A percentile compares a stretch with the other conserved stretches of the same genome.
Evolutionary conservation across 2,329 filamentous ascomycete genomes (phyloP).

Genomic region (Aphanoascus verrucosus): DNA sequence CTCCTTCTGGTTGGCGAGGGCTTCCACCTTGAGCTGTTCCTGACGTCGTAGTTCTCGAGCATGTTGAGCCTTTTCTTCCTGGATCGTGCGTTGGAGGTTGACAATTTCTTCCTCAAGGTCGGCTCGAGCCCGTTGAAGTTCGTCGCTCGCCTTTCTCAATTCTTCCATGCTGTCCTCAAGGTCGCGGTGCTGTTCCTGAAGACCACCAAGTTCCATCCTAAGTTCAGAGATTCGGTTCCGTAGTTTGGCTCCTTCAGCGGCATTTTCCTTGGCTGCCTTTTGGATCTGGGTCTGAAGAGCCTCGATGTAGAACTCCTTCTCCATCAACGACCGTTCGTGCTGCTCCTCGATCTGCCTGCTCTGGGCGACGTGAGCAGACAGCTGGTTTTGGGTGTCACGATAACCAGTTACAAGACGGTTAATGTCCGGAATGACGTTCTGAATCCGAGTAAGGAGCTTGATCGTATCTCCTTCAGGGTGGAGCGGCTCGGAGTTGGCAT

Average conservation of each 20-base stretch:
- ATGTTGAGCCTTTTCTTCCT: constrained; percentile 29
- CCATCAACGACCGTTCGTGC: constrained; percentile 42
- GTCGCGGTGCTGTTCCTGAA: constrained; percentile 45
- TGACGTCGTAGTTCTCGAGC: constrained; percentile 33
- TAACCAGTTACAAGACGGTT: constrained; percentile 37
- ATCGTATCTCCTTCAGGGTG: constrained; percentile 24
- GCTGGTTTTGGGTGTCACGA: constrained; percentile 42
- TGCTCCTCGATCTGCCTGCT: constrained; percentile 41
- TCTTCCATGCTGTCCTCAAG: constrained; percentile 38
- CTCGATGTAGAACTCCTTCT: constrained; percentile 45
- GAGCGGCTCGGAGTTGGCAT: not conserved
- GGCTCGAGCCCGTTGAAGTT: constrained; percentile 36
- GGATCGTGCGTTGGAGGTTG: constrained; percentile 29
- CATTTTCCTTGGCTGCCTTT: constrained; percentile 40
- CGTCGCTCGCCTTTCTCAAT: constrained; percentile 36
- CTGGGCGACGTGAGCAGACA: constrained; percentile 40
- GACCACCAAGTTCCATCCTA: constrained; percentile 40
- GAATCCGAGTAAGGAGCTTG: constrained; percentile 35
- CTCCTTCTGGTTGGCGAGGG: constrained; percentile 35
- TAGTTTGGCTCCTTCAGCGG: constrained; percentile 37
- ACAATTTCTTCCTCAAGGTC: constrained; percentile 35
- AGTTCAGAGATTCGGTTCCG: constrained; percentile 39
- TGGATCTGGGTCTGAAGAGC: constrained; percentile 42
- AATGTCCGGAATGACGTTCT: constrained; percentile 39
- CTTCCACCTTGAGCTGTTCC: constrained; percentile 26